Evolutionary conservation across 2,329 filamentous ascomycete genomes (phyloP).

Genomic region (Torrubiellomyces zombiae): DNA sequence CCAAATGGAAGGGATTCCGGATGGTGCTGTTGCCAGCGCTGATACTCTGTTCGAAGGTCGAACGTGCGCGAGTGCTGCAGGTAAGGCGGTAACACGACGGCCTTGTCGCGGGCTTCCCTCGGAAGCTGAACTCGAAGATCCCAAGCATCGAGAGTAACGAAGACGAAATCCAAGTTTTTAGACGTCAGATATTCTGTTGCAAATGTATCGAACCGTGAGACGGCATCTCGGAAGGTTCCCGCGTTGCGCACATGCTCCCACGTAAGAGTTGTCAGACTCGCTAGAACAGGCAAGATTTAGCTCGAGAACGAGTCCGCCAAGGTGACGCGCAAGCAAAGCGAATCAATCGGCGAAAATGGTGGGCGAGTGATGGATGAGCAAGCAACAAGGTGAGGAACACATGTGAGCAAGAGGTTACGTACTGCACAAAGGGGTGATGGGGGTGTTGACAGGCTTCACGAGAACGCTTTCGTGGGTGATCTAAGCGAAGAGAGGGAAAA

Average conservation of each 20-base stretch:
- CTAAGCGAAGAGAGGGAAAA: conserved; percentile 28
- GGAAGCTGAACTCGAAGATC: conserved; percentile 95
- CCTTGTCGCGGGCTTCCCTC: conserved; percentile 93
- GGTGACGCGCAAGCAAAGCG: too few species aligned
- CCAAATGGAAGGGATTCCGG: conserved; percentile 95
- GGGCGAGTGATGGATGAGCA: too few species aligned
- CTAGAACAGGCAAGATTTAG: conserved; percentile 41
- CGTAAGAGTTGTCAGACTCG: conserved; percentile 90
- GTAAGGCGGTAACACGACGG: conserved; percentile 89
- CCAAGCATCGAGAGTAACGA: conserved; percentile 97
- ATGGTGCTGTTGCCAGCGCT: conserved; percentile 96
- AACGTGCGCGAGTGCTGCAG: conserved; percentile 96
- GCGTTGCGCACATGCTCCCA: conserved; percentile 99
- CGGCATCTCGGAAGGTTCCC: conserved; percentile 90
- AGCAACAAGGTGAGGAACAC: too few species aligned
- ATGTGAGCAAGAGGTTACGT: conserved; percentile 31
- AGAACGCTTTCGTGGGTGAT: conserved; percentile 89
- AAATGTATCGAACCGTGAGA: conserved; percentile 88
- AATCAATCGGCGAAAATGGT: too few species aligned
- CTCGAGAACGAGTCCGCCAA: too few species aligned
- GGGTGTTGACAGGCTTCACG: conserved; percentile 96
- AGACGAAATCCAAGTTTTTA: conserved; percentile 92
- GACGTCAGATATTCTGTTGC: conserved; percentile 78
- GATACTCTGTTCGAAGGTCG: conserved; percentile 91
- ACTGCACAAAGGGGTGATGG: conserved; percentile 98